Evolutionary conservation across 2,329 filamentous ascomycete species (phyloP).

Genomic region (Ceratocystis albifundus): DNA sequence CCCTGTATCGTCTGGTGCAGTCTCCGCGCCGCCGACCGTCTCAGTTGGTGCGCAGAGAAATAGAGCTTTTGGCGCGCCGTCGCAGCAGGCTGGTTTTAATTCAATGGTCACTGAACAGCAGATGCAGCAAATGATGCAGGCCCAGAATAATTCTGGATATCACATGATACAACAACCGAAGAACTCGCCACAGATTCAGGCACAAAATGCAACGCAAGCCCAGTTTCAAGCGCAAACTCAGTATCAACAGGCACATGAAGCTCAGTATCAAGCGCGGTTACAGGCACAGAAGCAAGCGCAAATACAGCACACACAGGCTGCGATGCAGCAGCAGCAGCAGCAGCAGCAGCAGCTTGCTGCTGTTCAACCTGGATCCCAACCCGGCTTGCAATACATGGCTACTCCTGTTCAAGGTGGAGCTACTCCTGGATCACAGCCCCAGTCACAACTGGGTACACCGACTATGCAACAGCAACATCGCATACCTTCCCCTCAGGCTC

Average conservation of each 20-base stretch:
- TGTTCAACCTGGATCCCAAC: background rate
- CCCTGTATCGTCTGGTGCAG: constrained; percentile 4
- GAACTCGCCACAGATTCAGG: background rate
- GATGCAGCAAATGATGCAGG: constrained; percentile 25
- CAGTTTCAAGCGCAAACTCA: constrained; percentile 12
- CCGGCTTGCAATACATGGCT: constrained; percentile 5
- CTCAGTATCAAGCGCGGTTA: constrained; percentile 1
- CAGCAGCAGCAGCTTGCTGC: background rate
- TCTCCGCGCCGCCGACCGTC: background rate
- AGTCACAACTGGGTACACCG: constrained; percentile 4
- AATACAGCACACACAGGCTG: constrained; percentile 18
- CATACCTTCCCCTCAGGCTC: constrained; percentile 26
- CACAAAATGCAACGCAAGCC: constrained; percentile 1
- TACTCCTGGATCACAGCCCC: constrained; percentile 5
- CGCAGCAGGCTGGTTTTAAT: constrained; percentile 20
- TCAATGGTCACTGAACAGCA: constrained; percentile 25
- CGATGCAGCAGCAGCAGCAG: constrained; percentile 22
- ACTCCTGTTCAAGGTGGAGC: background rate
- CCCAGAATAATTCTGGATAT: constrained; percentile 23
- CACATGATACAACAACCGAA: constrained; percentile 10
- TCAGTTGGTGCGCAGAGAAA: background rate
- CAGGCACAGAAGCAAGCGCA: constrained; percentile 16
- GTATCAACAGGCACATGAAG: constrained; percentile 18
- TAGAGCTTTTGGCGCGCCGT: background rate
- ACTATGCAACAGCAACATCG: constrained; percentile 5